These are phyloP conservation scores for Pichia sp. DNA, from an alignment of 1,139 yeast genomes.

Conservation along the genomic window DNA sequence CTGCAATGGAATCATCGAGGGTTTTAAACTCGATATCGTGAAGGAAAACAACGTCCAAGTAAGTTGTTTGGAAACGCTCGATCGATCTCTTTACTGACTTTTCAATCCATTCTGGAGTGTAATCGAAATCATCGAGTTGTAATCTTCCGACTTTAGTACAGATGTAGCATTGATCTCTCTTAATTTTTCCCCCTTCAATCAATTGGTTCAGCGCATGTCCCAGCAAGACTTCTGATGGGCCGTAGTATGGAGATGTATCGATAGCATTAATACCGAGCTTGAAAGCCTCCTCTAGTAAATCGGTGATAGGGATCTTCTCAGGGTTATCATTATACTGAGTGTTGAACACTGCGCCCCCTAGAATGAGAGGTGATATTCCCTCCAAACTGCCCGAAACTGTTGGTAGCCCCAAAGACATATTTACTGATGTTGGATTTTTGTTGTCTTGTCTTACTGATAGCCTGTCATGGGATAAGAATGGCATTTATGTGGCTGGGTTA, in stretches of 20 bases:
- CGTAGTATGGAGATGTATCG: slow-evolving; percentile 92
- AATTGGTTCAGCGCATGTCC: slow-evolving; percentile 56
- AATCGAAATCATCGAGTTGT: slow-evolving; percentile 64
- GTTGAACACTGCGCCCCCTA: slow-evolving; percentile 87
- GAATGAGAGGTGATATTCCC: slow-evolving; percentile 50
- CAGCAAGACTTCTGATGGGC: slow-evolving; percentile 71
- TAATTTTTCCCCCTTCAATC: slow-evolving; percentile 31
- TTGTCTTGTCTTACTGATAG: too few relatives aligned
- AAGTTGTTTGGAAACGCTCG: slow-evolving; percentile 53
- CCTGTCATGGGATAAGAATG: too few relatives aligned
- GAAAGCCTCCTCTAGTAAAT: slow-evolving; percentile 55
- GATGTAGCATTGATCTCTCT: slow-evolving; percentile 59
- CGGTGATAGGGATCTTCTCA: slow-evolving; percentile 44
- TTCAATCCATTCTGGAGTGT: slow-evolving; percentile 52
- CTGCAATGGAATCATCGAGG: slow-evolving; percentile 48
- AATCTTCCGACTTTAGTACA: slow-evolving; percentile 88
- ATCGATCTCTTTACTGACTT: slow-evolving; percentile 61
- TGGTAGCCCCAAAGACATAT: slow-evolving; percentile 6
- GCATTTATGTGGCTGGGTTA: too few relatives aligned
- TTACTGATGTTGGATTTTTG: too few relatives aligned
- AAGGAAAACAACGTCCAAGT: slow-evolving; percentile 73
- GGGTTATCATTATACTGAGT: slow-evolving; percentile 70
- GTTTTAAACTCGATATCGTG: slow-evolving; percentile 86
- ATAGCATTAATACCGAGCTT: slow-evolving; percentile 64
- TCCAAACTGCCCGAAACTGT: slow-evolving; percentile 18